Evolutionary conservation across 495 filamentous ascomycete genomes (phyloP).

Genomic region (Penicillium desertorum): DNA sequence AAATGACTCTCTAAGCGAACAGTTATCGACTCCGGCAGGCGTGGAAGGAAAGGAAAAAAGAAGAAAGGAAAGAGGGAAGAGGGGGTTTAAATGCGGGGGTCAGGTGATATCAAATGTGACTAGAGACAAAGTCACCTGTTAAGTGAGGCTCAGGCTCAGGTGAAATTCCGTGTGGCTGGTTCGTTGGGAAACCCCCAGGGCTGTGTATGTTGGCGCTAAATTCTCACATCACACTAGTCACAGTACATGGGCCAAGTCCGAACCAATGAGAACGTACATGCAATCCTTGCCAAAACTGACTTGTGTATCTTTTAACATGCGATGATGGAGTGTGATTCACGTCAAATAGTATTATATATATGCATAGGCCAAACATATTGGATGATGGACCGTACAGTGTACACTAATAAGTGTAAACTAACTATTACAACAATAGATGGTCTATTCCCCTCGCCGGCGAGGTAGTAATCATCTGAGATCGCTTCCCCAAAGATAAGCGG

Average conservation of each 20-base stretch:
- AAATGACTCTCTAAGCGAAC: conserved; percentile 29
- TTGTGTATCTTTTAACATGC: not conserved
- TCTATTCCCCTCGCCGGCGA: conserved; percentile 9
- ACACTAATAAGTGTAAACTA: not conserved
- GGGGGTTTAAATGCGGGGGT: conserved; percentile 30
- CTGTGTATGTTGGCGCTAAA: conserved; percentile 17
- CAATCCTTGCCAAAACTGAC: not conserved
- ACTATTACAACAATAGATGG: not conserved
- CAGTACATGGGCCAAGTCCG: not conserved
- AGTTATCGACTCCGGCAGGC: conserved; percentile 44
- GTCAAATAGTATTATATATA: not conserved
- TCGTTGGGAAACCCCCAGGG: not conserved
- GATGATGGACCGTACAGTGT: conserved; percentile 6
- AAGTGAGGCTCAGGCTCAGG: conserved; percentile 4
- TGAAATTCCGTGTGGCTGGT: not conserved
- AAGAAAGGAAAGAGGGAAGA: conserved; percentile 21
- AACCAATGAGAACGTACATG: not conserved
- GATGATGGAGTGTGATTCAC: not conserved
- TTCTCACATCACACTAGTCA: conserved; percentile 5
- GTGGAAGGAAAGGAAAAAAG: conserved; percentile 22
- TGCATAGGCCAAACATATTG: conserved; percentile 12
- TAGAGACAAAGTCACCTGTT: conserved; percentile 4
- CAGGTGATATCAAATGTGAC: conserved; percentile 33
- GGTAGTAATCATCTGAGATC: not conserved
- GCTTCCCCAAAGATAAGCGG: not conserved